phyloP scores from a whole-genome alignment of 2,329 filamentous ascomycete species.

The Alternaria rosae region DNA sequence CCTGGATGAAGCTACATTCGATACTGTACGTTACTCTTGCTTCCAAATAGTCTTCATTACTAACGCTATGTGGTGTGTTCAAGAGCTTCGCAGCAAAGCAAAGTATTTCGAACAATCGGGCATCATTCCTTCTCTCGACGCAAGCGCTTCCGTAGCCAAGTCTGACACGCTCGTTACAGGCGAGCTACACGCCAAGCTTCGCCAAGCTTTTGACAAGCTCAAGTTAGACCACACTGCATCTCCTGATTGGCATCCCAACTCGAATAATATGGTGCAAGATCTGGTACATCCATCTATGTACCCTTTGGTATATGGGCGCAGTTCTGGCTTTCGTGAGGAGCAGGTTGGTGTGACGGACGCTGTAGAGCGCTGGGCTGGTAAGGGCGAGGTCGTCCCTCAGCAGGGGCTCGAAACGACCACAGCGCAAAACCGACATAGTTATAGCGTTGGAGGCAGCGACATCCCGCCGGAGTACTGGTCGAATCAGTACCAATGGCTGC shows the following conservation, averaged over 20 bases:
- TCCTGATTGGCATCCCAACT: slow-evolving; percentile 67
- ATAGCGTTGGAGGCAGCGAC: slow-evolving; percentile 1
- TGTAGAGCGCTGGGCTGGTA: slow-evolving; percentile 35
- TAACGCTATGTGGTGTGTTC: slow-evolving; percentile 24
- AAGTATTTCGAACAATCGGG: slow-evolving; percentile 51
- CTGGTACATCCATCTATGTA: slow-evolving; percentile 71
- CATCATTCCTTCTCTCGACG: slow-evolving; percentile 57
- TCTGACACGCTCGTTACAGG: slow-evolving; percentile 58
- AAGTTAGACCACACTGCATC: slow-evolving; percentile 52
- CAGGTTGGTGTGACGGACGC: slow-evolving; percentile 41
- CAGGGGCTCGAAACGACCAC: background rate
- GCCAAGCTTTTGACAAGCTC: slow-evolving; percentile 55
- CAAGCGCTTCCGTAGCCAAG: slow-evolving; percentile 58
- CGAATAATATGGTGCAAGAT: slow-evolving; percentile 65
- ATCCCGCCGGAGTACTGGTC: slow-evolving; percentile 31
- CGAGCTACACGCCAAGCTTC: slow-evolving; percentile 53
- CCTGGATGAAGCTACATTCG: slow-evolving; percentile 20
- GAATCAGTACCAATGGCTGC: slow-evolving; percentile 56
- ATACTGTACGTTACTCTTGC: slow-evolving; percentile 17
- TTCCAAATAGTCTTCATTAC: background rate
- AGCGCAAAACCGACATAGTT: background rate
- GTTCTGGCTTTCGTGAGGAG: slow-evolving; percentile 50
- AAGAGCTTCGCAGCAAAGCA: slow-evolving; percentile 62
- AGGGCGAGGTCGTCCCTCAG: slow-evolving; percentile 34
- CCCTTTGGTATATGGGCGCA: slow-evolving; percentile 64